Base-by-base conservation (phyloP, 306 rosid genomes). In the Canavalia ensiformis region DNA sequence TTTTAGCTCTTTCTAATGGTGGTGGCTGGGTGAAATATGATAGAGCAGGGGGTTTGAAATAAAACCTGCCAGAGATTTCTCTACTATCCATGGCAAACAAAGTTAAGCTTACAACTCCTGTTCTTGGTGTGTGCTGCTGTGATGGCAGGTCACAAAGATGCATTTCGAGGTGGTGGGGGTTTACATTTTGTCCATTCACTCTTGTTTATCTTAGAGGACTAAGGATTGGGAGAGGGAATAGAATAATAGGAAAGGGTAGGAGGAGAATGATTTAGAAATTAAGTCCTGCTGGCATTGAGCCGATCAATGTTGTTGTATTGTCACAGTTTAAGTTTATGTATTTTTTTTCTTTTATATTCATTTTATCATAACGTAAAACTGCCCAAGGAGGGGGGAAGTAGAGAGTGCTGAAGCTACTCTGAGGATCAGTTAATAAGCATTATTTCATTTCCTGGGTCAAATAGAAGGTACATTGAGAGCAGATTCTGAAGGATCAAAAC, bases 261-360 rank as follows among this genome's bases (percentile, higher is more conserved):
- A 47, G 84, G 74, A 59, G 65, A 79, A 71, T 52, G 80, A 56
- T 66, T 85, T 84, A 84, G 68, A 88, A 81, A 75, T 73, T 44
- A 75, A 78, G 72, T 80, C 63, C 49, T 82, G 74, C 56, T 13
- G 87, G 80, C 82, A 73, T 86, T 82, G 80, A 87, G 80, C 81
- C 52, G 72, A 78, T 74, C 86, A 66, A 50, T 87, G 88, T 83
- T 87, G 85, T 88, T 83, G 70, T 88, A 89, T 82, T 68, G 39
- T 85, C 83, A 87, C 62, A 78, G 82, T 77, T 85, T 85, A 75
- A 68, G 77, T 85, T 82, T 82, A 39, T 77, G 81, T 84, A 82
- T 74, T 88, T 88, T 87, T 77, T 65, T 65, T 41, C 68, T 84
- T 87, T 79, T 86, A 75, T 85, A 90, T 91, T 87, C 86, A 85